These are phyloP conservation scores for Sporisorium iseilematis-ciliati DNA, from an alignment of 1,284 basidiomycete genomes.

Conservation along the genomic window DNA sequence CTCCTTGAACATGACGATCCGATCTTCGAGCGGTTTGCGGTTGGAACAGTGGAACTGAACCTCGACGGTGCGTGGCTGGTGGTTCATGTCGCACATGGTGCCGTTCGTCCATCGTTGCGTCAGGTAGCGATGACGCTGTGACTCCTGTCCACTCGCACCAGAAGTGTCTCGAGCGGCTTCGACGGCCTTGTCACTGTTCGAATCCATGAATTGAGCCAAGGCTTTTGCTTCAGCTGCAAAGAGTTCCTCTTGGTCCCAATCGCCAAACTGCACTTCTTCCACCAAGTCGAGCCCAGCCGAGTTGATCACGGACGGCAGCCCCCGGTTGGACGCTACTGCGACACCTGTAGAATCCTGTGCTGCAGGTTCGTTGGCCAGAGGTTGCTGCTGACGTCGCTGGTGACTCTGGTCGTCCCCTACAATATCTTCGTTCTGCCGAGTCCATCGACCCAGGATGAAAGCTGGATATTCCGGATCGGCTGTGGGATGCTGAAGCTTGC, in stretches of 20 bases:
- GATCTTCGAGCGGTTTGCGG: constrained; percentile 39
- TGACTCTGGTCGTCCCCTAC: constrained; percentile 35
- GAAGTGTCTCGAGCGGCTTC: neutral
- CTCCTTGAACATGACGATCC: constrained; percentile 64
- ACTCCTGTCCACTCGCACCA: constrained; percentile 3
- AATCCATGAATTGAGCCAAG: constrained; percentile 11
- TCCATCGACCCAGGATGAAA: constrained; percentile 50
- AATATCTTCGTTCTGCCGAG: constrained; percentile 39
- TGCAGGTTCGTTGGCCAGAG: constrained; percentile 2
- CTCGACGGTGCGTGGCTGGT: constrained; percentile 57
- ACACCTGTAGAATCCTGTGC: constrained; percentile 5
- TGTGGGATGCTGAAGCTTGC: constrained; percentile 20
- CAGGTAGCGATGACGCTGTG: constrained; percentile 50
- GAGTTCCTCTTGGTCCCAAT: constrained; percentile 54
- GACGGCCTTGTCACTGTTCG: constrained; percentile 1
- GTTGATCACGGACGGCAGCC: constrained; percentile 16
- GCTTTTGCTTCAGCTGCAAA: constrained; percentile 44
- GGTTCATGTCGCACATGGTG: constrained; percentile 60
- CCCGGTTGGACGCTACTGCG: constrained; percentile 10
- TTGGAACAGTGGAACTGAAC: constrained; percentile 61
- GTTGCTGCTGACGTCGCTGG: constrained; percentile 22
- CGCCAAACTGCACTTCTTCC: constrained; percentile 60
- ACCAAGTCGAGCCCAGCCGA: constrained; percentile 56
- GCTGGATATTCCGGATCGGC: constrained; percentile 46
- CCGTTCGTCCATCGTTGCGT: constrained; percentile 62